Evolutionary conservation across 1,284 basidiomycete genomes (phyloP).

Genomic region (Apiotrichum veenhuisii): DNA sequence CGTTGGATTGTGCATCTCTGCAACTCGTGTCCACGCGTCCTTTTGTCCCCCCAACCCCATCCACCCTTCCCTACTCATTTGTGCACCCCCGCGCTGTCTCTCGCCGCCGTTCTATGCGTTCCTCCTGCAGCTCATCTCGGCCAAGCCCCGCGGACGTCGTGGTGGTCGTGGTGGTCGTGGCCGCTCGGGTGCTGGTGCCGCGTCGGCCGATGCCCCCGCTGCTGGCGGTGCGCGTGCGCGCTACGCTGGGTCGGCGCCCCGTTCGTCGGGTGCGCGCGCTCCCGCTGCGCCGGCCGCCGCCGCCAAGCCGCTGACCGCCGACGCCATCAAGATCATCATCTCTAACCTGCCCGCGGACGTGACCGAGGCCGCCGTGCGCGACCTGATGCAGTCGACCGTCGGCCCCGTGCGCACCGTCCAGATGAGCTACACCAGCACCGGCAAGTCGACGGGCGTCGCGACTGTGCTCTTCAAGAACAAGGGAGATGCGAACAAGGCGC

Average conservation of each 20-base stretch:
- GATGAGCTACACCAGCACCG: slow-evolving; percentile 78
- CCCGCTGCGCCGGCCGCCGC: slow-evolving; percentile 33
- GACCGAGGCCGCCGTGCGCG: slow-evolving; percentile 88
- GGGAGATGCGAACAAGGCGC: slow-evolving; percentile 89
- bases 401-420: slow-evolving; percentile 79
- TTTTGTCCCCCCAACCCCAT: not conserved
- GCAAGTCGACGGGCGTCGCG: slow-evolving; percentile 85
- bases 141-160: slow-evolving; percentile 52
- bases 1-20: not conserved
- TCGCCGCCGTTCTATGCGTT: not conserved
- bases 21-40: not conserved
- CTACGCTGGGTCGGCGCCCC: slow-evolving; percentile 34
- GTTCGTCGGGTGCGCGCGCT: slow-evolving; percentile 4
- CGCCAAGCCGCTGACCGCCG: slow-evolving; percentile 49
- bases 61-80: not conserved
- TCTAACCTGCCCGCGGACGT: slow-evolving; percentile 94
- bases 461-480: slow-evolving; percentile 80
- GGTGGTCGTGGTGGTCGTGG: slow-evolving; percentile 52
- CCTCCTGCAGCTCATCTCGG: slow-evolving; percentile 64
- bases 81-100: not conserved
- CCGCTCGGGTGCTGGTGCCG: slow-evolving; percentile 51
- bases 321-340: slow-evolving; percentile 88
- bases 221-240: slow-evolving; percentile 55
- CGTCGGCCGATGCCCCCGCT: slow-evolving; percentile 26
- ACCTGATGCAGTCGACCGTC: slow-evolving; percentile 86